Conservation (phyloP, 306 rosid species). For the Fragaria ananassa region DNA sequence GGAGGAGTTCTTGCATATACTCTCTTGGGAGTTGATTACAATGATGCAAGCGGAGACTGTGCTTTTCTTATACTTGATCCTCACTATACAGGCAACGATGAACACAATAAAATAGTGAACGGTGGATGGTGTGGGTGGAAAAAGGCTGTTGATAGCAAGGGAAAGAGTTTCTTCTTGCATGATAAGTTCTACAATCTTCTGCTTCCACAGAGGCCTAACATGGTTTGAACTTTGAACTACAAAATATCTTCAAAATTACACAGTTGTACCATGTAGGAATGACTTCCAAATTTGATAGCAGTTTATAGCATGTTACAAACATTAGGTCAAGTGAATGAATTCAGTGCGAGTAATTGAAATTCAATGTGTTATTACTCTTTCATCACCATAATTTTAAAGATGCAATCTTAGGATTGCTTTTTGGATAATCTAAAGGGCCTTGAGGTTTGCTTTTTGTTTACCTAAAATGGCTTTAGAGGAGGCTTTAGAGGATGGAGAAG, state of each 20-base stretch:
- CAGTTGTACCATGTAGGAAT: neutral
- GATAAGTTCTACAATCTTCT: conserved; percentile 92
- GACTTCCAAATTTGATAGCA: neutral
- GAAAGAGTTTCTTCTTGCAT: conserved; percentile 75
- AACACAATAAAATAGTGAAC: conserved; percentile 64
- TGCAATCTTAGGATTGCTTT: neutral
- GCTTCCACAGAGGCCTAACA: conserved; percentile 89
- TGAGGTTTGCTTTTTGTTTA: neutral
- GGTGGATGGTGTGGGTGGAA: conserved; percentile 99
- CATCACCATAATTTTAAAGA: neutral
- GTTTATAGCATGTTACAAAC: conserved; percentile 12
- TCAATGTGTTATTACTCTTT: neutral
- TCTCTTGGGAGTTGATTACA: conserved; percentile 88
- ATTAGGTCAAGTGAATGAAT: neutral
- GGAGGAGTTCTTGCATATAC: conserved; percentile 98
- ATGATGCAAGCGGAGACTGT: conserved; percentile 84
- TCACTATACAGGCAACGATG: conserved; percentile 85
- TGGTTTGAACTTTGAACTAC: conserved; percentile 49
- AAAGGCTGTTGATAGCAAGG: conserved; percentile 87
- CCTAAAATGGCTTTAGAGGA: neutral
- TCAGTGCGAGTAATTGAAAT: neutral
- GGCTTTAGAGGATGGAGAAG: neutral
- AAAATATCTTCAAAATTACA: neutral
- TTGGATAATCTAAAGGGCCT: too few relatives aligned
- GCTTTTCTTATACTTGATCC: conserved; percentile 96